Evolutionary conservation across 2,329 filamentous ascomycete genomes (phyloP).

Genomic region (Neonectria sp.): DNA sequence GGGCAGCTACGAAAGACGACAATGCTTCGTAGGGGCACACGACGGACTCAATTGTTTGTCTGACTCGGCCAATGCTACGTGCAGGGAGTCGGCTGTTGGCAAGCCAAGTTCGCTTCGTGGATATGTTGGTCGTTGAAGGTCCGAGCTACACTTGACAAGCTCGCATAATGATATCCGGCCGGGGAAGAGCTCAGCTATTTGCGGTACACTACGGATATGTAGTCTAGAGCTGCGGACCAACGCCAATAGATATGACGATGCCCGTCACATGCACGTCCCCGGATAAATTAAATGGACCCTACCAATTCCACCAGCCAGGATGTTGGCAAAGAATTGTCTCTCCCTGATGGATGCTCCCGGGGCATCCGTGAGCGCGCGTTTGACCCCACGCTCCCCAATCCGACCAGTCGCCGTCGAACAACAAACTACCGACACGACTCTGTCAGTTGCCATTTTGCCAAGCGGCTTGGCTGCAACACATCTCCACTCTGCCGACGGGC

Average conservation of each 20-base stretch:
- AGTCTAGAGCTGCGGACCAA: not conserved
- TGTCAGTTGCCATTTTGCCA: conserved; percentile 14
- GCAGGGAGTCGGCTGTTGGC: too few relatives aligned
- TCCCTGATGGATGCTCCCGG: conserved; percentile 43
- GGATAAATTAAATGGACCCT: conserved; percentile 36
- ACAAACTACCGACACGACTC: conserved; percentile 30
- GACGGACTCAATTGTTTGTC: not conserved
- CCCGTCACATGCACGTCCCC: conserved; percentile 25
- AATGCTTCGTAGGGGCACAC: not conserved
- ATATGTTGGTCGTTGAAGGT: not conserved
- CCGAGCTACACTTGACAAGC: not conserved
- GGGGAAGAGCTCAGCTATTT: conserved; percentile 2
- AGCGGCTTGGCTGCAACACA: conserved; percentile 18
- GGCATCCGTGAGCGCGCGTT: conserved; percentile 24
- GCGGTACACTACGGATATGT: not conserved
- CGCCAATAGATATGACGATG: not conserved
- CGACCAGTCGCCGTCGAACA: conserved; percentile 18
- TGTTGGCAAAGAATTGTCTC: conserved; percentile 19
- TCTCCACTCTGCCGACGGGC: conserved; percentile 19
- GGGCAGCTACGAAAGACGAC: not conserved
- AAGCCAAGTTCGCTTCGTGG: not conserved
- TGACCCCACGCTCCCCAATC: conserved; percentile 4
- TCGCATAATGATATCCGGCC: conserved; percentile 34
- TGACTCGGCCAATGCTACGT: not conserved
- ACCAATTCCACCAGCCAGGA: conserved; percentile 27